Evolutionary conservation across 2,329 filamentous ascomycete species (phyloP).

Genomic region (Penicillium nordicum): DNA sequence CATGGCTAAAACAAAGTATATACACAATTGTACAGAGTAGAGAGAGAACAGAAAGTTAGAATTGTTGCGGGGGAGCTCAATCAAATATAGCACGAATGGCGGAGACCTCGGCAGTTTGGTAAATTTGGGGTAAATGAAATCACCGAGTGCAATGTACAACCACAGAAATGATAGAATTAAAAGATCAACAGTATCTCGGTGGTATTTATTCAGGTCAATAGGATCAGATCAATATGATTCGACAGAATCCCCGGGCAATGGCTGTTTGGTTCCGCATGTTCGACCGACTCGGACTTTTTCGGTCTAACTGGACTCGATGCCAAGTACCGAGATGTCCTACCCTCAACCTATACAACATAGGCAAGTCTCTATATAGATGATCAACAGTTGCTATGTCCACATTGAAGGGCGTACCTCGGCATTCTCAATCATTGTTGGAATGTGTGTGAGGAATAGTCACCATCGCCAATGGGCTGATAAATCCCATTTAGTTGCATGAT

Average conservation of each 20-base stretch:
- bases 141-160: conserved; percentile 13
- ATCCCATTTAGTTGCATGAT: too few relatives aligned
- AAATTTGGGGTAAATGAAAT: conserved; percentile 5
- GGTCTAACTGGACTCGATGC: conserved; percentile 3
- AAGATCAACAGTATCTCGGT: neutral
- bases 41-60: conserved; percentile 3
- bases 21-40: neutral
- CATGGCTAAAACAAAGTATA: conserved; percentile 5
- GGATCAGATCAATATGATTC: conserved; percentile 12
- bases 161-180: neutral
- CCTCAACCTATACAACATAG: neutral
- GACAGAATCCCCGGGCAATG: conserved; percentile 9
- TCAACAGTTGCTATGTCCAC: neutral
- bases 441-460: too few relatives aligned
- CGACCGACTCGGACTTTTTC: conserved; percentile 19
- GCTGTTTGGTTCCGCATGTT: neutral
- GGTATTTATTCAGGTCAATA: neutral
- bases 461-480: too few relatives aligned
- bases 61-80: conserved; percentile 22
- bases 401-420: neutral
- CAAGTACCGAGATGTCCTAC: conserved; percentile 2
- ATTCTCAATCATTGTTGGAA: too few relatives aligned
- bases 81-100: conserved; percentile 23
- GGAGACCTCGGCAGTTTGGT: conserved; percentile 30
- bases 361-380: neutral